phyloP scores from a whole-genome alignment of 1,284 basidiomycete genomes.

The Clitocybe nebularis region DNA sequence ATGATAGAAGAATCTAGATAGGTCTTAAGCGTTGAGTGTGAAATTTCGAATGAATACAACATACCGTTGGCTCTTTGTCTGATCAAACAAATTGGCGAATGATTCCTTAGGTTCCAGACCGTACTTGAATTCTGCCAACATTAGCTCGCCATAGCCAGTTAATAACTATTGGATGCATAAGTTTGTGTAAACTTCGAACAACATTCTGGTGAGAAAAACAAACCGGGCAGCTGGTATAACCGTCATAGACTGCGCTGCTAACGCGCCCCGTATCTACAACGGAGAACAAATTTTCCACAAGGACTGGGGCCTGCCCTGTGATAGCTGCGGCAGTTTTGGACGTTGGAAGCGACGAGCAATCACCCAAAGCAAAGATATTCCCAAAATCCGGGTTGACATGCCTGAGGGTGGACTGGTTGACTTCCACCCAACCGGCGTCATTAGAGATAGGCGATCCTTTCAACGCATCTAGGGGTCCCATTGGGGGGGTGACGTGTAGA shows the following conservation, averaged over 20 bases:
- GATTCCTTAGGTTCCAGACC: conserved; percentile 84
- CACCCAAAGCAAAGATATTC: conserved; percentile 90
- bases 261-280: conserved; percentile 71
- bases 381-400: conserved; percentile 76
- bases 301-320: conserved; percentile 87
- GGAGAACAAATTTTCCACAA: conserved; percentile 85
- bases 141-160: conserved; percentile 81
- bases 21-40: neutral
- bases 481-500: conserved; percentile 87
- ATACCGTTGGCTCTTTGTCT: conserved; percentile 61
- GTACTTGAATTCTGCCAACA: conserved; percentile 92
- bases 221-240: conserved; percentile 83
- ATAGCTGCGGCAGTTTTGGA: conserved; percentile 97
- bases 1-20: conserved; percentile 75
- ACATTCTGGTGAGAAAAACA: conserved; percentile 24
- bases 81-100: conserved; percentile 69
- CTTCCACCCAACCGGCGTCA: conserved; percentile 83
- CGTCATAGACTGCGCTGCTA: conserved; percentile 68
- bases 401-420: conserved; percentile 77
- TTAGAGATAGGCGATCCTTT: conserved; percentile 81
- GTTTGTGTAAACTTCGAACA: conserved; percentile 13
- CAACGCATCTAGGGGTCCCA: conserved; percentile 84
- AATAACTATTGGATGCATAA: conserved; percentile 48
- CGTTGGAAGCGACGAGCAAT: conserved; percentile 88
- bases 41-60: conserved; percentile 11